phyloP scores from a whole-genome alignment of 768 basidiomycete species.

The Hirschioporus abietinus region DNA sequence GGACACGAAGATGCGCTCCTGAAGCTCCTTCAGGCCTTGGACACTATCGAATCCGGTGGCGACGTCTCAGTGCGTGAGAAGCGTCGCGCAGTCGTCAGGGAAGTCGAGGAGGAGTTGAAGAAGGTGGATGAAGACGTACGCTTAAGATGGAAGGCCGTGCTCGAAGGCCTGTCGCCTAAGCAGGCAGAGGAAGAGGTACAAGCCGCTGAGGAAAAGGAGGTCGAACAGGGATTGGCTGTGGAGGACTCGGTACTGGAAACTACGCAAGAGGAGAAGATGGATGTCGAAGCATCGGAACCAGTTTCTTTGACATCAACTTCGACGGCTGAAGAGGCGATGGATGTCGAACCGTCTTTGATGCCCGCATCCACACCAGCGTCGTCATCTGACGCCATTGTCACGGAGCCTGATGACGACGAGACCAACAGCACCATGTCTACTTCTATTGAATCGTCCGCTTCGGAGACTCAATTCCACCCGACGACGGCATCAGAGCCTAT shows the following conservation, averaged over 20 bases:
- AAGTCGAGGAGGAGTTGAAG: slow-evolving; percentile 56
- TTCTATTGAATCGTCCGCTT: not conserved
- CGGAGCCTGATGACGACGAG: not conserved
- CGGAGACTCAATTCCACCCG: not conserved
- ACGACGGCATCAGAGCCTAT: not conserved
- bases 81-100: slow-evolving; percentile 47
- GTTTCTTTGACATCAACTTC: not conserved
- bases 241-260: not conserved
- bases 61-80: slow-evolving; percentile 43
- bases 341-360: not conserved
- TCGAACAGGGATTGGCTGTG: not conserved
- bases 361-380: not conserved
- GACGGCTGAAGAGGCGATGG: not conserved
- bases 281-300: not conserved
- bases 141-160: slow-evolving; percentile 34
- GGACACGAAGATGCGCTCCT: slow-evolving; percentile 58
- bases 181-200: slow-evolving; percentile 6
- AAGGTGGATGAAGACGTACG: slow-evolving; percentile 36
- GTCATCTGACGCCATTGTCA: not conserved
- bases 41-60: slow-evolving; percentile 64
- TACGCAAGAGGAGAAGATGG: not conserved
- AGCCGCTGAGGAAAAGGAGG: slow-evolving; percentile 2
- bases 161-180: slow-evolving; percentile 19
- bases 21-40: slow-evolving; percentile 59
- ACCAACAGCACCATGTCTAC: not conserved